phyloP scores from a whole-genome alignment of 257 asterid species.

The Parsonsia alboflavescens region DNA sequence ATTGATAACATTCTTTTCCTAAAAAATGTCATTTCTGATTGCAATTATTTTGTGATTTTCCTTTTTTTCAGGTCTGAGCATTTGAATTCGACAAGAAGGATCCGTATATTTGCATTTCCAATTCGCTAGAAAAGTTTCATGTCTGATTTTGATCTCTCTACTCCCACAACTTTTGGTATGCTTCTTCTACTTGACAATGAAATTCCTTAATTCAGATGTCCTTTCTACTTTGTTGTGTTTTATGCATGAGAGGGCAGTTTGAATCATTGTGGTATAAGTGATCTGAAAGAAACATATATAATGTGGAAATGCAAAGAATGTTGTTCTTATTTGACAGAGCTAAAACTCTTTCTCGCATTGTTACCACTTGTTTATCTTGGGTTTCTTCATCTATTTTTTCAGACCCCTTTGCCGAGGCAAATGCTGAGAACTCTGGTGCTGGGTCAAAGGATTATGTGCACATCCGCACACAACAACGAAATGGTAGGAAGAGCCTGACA shows the following conservation, averaged over 20 bases:
- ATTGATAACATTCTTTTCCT: not conserved
- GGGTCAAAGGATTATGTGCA: slow-evolving; percentile 52
- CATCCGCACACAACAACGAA: slow-evolving; percentile 42
- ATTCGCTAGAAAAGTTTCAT: slow-evolving; percentile 28
- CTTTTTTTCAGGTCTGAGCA: slow-evolving; percentile 26
- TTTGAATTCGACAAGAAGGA: not conserved
- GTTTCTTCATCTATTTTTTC: not conserved
- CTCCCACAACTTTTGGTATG: slow-evolving; percentile 37
- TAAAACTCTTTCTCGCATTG: too few species aligned
- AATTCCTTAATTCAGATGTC: not conserved
- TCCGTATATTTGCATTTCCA: slow-evolving; percentile 7
- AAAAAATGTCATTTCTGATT: too few species aligned
- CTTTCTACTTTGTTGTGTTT: not conserved
- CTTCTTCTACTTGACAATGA: not conserved
- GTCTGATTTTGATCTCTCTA: slow-evolving; percentile 41
- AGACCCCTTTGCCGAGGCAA: slow-evolving; percentile 59
- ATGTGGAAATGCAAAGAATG: not conserved
- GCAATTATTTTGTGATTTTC: not conserved
- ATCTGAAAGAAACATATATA: not conserved
- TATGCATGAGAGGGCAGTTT: not conserved
- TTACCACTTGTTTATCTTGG: not conserved
- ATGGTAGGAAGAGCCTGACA: slow-evolving; percentile 52
- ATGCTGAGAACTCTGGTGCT: slow-evolving; percentile 51
- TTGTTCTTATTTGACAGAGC: not conserved
- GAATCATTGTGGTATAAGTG: not conserved